Conservation (phyloP, 1,139 yeast species). For the Yamadazyma membranifaciens region DNA sequence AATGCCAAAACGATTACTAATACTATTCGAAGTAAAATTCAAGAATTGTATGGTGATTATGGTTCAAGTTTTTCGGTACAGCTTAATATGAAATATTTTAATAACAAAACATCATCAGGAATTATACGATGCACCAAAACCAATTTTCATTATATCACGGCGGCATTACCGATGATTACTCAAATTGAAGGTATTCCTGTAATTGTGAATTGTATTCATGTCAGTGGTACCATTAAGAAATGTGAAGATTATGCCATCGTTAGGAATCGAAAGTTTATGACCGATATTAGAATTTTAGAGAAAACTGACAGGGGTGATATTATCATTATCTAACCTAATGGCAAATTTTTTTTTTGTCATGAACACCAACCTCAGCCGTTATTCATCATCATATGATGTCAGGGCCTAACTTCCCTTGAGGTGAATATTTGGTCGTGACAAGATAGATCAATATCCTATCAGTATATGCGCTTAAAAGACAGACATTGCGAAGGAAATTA, state of each 20-base stretch:
- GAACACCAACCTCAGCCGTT: too few species aligned
- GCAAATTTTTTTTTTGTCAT: too few species aligned
- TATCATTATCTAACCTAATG: background rate
- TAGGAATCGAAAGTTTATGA: conserved; percentile 39
- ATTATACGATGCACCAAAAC: conserved; percentile 76
- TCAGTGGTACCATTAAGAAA: conserved; percentile 87
- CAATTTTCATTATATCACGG: conserved; percentile 60
- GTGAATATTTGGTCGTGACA: too few species aligned
- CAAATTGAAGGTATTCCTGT: conserved; percentile 52
- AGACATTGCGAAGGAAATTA: too few species aligned
- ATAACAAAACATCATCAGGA: conserved; percentile 80
- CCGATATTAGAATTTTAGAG: conserved; percentile 7
- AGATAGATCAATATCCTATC: background rate
- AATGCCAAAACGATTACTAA: conserved; percentile 49
- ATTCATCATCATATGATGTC: too few species aligned
- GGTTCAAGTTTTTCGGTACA: conserved; percentile 71
- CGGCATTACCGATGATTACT: conserved; percentile 66
- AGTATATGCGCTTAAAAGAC: conserved; percentile 9
- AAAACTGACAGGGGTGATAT: conserved; percentile 8
- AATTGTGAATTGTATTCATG: conserved; percentile 61
- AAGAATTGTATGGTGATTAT: conserved; percentile 69
- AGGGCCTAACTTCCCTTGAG: too few species aligned
- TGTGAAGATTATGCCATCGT: conserved; percentile 67
- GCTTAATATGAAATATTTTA: conserved; percentile 74
- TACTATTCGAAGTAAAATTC: conserved; percentile 52